Evolutionary conservation across 352 stramenopile genomes (phyloP), one percentile per base, ranked within the genome.

Genomic region (Phytopythium sindhum): DNA sequence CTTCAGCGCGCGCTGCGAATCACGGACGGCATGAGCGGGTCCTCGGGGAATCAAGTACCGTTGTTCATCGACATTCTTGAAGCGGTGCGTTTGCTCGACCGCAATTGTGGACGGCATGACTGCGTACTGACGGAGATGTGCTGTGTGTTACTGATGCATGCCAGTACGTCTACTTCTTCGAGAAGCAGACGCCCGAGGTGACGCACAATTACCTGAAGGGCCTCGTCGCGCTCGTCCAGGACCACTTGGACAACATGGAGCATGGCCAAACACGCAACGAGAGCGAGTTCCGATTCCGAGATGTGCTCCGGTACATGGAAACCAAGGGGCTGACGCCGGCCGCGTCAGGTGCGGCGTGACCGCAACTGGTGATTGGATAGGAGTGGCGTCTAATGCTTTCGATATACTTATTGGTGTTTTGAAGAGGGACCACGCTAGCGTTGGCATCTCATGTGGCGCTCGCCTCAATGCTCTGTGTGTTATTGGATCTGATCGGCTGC

Each of bases 11-110:
- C 93, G 15, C 74, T 99, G 4, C 98, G 98, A 41, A 97, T 99
- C 61, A 96, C 95, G 0, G 95, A 99, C 73, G 80, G 85, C 0
- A 97, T 87, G 47, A 76, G 74, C 24, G 74, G 75, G 7, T 73
- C 83, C 0, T 88, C 91, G 21, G 81, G 87, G 9, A 80, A 76
- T 8, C 95, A 98, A 74, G 85, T 99, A 7, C 67, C 80, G 14
- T 81, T 99, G 14, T 99, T 99, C 77, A 88, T 99, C 8, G 96
- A 99, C 66, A 97, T 99, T 39, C 69, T 99, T 9, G 95, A 99
- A 60, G 65, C 80, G 53, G 85, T 93, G 76, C 51, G 77, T 79
- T 57, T 45, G 12, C 21, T 61, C 9, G 21, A 48, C 28, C 57
- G 33, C 15, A 59, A 53, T n/a, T 2, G 10, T 47, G 1, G 2